Percentiles rank a stretch among this genome's conserved stretches.
phyloP scores from a whole-genome alignment of 441 rosid genomes.

The Macaranga tanarius region DNA sequence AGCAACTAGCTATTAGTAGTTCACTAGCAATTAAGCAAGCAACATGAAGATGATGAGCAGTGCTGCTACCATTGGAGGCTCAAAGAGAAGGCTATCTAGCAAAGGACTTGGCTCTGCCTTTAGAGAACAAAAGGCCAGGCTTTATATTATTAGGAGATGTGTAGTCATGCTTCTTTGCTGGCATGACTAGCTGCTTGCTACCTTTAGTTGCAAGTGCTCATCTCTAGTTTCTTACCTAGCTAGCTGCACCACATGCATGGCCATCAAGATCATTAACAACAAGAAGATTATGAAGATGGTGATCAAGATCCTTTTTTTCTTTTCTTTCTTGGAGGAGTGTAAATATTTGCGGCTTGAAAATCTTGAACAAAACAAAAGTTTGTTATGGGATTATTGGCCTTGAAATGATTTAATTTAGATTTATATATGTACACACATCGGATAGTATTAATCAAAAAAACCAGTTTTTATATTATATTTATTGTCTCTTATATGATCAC shows the following conservation, averaged over 20 bases:
- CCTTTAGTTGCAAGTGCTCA: not conserved
- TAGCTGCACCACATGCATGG: not conserved
- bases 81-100: slow-evolving; percentile 82
- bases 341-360: slow-evolving; percentile 25
- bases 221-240: not conserved
- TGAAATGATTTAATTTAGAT: not conserved
- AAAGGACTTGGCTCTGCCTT: slow-evolving; percentile 73
- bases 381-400: slow-evolving; percentile 17
- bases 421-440: slow-evolving; percentile 12
- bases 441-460: slow-evolving; percentile 9
- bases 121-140: slow-evolving; percentile 83
- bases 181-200: slow-evolving; percentile 63
- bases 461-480: no score
- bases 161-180: slow-evolving; percentile 94
- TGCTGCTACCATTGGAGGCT: slow-evolving; percentile 44
- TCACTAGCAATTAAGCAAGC: not conserved
- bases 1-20: no score
- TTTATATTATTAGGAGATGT: slow-evolving; percentile 88
- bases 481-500: not conserved
- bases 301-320: not conserved
- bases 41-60: slow-evolving; percentile 65
- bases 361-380: slow-evolving; percentile 19
- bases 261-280: no score
- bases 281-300: not conserved
- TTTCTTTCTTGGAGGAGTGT: slow-evolving; percentile 36